These are phyloP conservation scores for Phoma sp. DNA, from an alignment of 2,329 filamentous ascomycete species.

Conservation along the genomic window DNA sequence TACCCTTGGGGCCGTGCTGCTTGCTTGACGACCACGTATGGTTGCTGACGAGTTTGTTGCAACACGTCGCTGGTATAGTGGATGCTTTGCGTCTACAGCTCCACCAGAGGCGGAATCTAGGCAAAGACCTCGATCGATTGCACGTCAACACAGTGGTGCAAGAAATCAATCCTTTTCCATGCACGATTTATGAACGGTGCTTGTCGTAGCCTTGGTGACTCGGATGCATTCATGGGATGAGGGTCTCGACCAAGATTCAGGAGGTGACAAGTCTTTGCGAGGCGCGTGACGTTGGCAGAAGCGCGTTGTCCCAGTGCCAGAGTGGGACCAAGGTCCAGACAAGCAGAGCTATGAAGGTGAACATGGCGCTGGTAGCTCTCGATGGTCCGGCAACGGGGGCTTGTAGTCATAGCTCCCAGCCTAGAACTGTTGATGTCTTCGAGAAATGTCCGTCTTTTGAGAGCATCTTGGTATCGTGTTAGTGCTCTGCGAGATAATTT, in stretches of 20 bases:
- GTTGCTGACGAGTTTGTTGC: background rate
- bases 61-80: background rate
- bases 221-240: background rate
- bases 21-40: background rate
- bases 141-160: too few relatives aligned
- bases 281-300: constrained; percentile 11
- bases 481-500: background rate
- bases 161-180: too few relatives aligned
- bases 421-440: constrained; percentile 4
- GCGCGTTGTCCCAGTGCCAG: background rate
- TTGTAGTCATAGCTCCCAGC: constrained; percentile 4
- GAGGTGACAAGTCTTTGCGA: background rate
- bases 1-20: background rate
- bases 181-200: background rate
- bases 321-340: constrained; percentile 3
- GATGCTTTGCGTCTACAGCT: background rate
- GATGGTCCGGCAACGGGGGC: background rate
- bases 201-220: background rate
- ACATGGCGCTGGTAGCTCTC: constrained; percentile 3
- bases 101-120: background rate
- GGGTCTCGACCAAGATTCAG: background rate
- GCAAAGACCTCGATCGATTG: background rate
- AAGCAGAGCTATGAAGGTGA: constrained; percentile 1
- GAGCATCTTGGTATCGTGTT: background rate
- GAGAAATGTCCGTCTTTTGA: background rate